Base-by-base conservation (phyloP, 2,329 filamentous ascomycete genomes). In the Venturia carpophila region DNA sequence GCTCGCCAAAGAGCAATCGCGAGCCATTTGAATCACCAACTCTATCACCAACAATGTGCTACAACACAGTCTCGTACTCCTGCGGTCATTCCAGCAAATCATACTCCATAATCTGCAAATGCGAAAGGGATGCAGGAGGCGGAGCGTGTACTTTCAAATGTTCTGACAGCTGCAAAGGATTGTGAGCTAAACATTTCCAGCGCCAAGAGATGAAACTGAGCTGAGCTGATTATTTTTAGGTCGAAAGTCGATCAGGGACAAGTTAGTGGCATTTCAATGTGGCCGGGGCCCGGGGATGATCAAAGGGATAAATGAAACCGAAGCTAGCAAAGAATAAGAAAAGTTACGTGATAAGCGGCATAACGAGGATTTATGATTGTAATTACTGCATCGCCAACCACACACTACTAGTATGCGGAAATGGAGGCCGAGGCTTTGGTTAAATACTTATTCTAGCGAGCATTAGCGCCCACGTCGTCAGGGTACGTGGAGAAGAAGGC, bases 31-130 rank as follows among this genome's bases (percentile, higher is more conserved):
- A 11, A 41, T 34, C 30, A 41, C 39, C 3, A 41, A 10, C 10
- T 41, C 39, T 15, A 49, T 5, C 45, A 49, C n/a, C n/a, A 6
- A 15, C 13, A n/a, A 56, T 56, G 49, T 56, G 49, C 17, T 56
- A 34, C 27, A 56, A 56, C 49, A 56, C 49, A 30, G 49, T 56
- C 13, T 34, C 49, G 13, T 56, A 56, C 17, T 19, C 49, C 24
- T 56, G 49, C 49, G 49, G 49, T 9, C 49, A 56, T 19, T 56
- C 49, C 24, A 37, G 49, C 49, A 56, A 34, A 21, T 56, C 49
- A 17, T 56, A 56, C 15, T 56, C 49, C 13, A 56, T 56, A 30
- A 56, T 30, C 5, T 56, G 49, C 49, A 56, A 56, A 56, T 56
- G 49, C 30, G 49, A 56, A 37, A 56, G 6, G 34, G 49, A 56